A percentile compares a stretch with the other conserved stretches of the same genome.
phyloP scores from a whole-genome alignment of 1,284 basidiomycete species.

The Butyriboletus regius region DNA sequence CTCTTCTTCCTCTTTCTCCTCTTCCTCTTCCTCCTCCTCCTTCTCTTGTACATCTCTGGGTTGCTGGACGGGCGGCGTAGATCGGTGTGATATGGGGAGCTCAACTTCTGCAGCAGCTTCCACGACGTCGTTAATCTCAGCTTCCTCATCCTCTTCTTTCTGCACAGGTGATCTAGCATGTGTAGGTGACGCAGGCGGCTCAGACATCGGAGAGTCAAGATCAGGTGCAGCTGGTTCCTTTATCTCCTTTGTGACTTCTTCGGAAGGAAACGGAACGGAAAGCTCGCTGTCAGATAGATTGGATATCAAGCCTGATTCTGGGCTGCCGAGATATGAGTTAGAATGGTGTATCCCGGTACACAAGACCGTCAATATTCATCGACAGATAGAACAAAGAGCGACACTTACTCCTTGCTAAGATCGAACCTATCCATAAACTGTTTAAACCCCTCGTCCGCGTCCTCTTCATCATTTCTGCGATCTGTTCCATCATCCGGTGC shows the following conservation, averaged over 20 bases:
- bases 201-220: constrained; percentile 31
- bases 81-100: constrained; percentile 6
- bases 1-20: constrained; percentile 11
- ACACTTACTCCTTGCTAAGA: constrained; percentile 38
- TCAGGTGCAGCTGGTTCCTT: constrained; percentile 15
- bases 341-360: constrained; percentile 4
- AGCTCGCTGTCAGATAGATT: constrained; percentile 30
- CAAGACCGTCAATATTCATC: constrained; percentile 1
- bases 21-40: constrained; percentile 19
- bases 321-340: constrained; percentile 24
- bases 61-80: constrained; percentile 16
- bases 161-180: constrained; percentile 20
- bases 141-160: constrained; percentile 23
- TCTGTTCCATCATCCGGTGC: constrained; percentile 32
- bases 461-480: constrained; percentile 22
- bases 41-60: constrained; percentile 12
- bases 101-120: constrained; percentile 10
- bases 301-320: constrained; percentile 35
- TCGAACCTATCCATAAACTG: constrained; percentile 51
- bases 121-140: constrained; percentile 18
- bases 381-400: not conserved
- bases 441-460: constrained; percentile 37
- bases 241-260: constrained; percentile 7
- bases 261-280: constrained; percentile 16
- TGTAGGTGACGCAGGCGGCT: constrained; percentile 28